A percentile compares a stretch with the other conserved stretches of the same genome.
These are phyloP conservation scores for Intubia oerlemansii DNA, from an alignment of 2,329 filamentous ascomycete species.

Conservation along the genomic window DNA sequence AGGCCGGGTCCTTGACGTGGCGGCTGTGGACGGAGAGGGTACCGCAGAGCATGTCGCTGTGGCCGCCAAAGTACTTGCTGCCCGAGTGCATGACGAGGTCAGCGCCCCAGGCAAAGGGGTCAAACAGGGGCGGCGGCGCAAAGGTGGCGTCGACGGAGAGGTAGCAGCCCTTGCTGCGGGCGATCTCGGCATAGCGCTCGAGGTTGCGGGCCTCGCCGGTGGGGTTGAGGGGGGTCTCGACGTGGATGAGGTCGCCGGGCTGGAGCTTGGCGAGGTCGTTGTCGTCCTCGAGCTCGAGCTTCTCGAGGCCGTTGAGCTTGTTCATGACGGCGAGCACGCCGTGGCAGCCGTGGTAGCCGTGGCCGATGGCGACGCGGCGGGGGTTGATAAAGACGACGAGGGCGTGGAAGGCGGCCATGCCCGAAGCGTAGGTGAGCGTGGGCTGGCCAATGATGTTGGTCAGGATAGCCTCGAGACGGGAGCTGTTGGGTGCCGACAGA, in stretches of 20 bases:
- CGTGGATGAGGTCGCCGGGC: conserved; percentile 64
- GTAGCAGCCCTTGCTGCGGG: conserved; percentile 49
- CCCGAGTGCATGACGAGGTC: conserved; percentile 84
- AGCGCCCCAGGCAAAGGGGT: conserved; percentile 63
- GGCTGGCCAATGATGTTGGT: conserved; percentile 49
- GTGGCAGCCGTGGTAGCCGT: conserved; percentile 86
- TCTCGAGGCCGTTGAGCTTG: conserved; percentile 54
- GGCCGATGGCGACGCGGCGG: conserved; percentile 56
- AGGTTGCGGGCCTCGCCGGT: conserved; percentile 65
- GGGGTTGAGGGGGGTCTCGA: conserved; percentile 90
- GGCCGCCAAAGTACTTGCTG: conserved; percentile 91
- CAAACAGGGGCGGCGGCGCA: conserved; percentile 70
- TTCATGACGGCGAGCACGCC: conserved; percentile 55
- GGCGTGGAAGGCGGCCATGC: conserved; percentile 75
- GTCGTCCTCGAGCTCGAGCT: conserved; percentile 40
- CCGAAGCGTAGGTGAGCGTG: conserved; percentile 59
- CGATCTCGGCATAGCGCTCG: conserved; percentile 46
- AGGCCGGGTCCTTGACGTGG: conserved; percentile 2
- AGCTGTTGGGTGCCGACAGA: conserved; percentile 54
- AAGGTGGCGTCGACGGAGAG: conserved; percentile 84
- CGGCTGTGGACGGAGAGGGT: conserved; percentile 44
- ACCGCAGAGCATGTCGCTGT: conserved; percentile 83
- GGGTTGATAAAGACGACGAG: conserved; percentile 71
- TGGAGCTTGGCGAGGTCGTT: conserved; percentile 34
- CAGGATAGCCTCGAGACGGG: conserved; percentile 69